A percentile compares a stretch with the other conserved stretches of the same genome.
Evolutionary conservation across 805 yeast species (phyloP).

Genomic region (Blastobotrys chiropterorum): DNA sequence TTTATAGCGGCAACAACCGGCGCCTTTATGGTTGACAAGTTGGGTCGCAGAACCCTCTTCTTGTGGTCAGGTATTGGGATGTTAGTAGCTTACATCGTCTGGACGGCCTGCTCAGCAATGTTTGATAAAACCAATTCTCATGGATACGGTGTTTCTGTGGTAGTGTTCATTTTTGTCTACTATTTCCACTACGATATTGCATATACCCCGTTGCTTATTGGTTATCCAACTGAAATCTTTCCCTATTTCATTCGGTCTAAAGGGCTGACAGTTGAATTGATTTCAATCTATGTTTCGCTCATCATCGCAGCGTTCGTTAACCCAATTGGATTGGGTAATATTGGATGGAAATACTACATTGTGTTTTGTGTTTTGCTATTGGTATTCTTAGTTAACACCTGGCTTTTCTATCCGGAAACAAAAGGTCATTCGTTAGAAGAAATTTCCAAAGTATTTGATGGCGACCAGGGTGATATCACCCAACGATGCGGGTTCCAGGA

Average conservation of each 20-base stretch:
- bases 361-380: slow-evolving; percentile 24
- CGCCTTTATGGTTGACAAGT: slow-evolving; percentile 12
- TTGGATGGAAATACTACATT: slow-evolving; percentile 39
- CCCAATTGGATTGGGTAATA: slow-evolving; percentile 35
- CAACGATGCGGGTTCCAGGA: no score
- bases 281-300: slow-evolving; percentile 16
- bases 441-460: slow-evolving; percentile 41
- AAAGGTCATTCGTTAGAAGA: slow-evolving; percentile 40
- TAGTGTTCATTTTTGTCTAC: slow-evolving; percentile 23
- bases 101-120: slow-evolving; percentile 28
- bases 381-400: slow-evolving; percentile 29
- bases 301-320: slow-evolving; percentile 11
- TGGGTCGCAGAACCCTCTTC: slow-evolving; percentile 13
- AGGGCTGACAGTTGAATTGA: slow-evolving; percentile 20
- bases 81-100: slow-evolving; percentile 24
- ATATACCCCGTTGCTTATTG: slow-evolving; percentile 32
- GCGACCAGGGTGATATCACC: slow-evolving; percentile 34
- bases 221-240: slow-evolving; percentile 31
- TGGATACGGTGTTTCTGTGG: slow-evolving; percentile 10
- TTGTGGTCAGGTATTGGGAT: slow-evolving; percentile 9
- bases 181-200: slow-evolving; percentile 15
- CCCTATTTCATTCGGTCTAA: slow-evolving; percentile 16
- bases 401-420: slow-evolving; percentile 39
- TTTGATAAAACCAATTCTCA: slow-evolving; percentile 5
- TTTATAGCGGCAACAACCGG: slow-evolving; percentile 6